A percentile compares a stretch with the other conserved stretches of the same genome.
Evolutionary conservation across 176 grass and related monocot genomes (phyloP).

Genomic region (Stipa capillata): DNA sequence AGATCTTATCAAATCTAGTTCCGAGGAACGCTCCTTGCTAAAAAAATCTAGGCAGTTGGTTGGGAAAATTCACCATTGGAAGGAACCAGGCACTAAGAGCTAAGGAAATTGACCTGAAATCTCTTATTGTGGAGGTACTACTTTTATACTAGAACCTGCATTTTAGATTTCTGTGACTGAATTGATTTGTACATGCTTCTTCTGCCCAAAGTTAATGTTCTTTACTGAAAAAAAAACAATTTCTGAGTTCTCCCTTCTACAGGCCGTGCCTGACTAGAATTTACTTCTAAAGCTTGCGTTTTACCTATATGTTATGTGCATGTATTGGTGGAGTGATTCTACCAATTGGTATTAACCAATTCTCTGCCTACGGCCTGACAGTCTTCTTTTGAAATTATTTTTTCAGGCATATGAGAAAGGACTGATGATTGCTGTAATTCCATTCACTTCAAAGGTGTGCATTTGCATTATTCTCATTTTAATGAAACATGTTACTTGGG

Average conservation of each 20-base stretch:
- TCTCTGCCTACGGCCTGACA: neutral
- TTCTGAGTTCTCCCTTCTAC: neutral
- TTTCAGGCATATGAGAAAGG: slow-evolving; percentile 66
- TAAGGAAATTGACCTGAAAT: slow-evolving; percentile 69
- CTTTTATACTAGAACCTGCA: neutral
- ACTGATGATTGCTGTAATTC: slow-evolving; percentile 73
- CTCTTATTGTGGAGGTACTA: slow-evolving; percentile 60
- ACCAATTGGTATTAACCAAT: neutral
- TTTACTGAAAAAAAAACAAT: neutral
- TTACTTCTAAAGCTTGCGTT: neutral
- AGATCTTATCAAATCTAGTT: slow-evolving; percentile 67
- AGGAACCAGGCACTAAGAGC: slow-evolving; percentile 53
- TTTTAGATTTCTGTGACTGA: neutral
- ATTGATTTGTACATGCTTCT: neutral
- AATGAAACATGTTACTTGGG: neutral
- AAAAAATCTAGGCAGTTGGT: slow-evolving; percentile 79
- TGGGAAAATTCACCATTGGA: slow-evolving; percentile 73
- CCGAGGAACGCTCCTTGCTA: slow-evolving; percentile 64
- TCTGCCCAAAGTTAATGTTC: neutral
- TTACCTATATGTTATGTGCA: neutral
- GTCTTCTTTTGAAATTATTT: slow-evolving; percentile 11
- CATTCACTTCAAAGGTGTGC: slow-evolving; percentile 70
- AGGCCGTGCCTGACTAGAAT: neutral
- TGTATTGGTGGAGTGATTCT: neutral
- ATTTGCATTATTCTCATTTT: neutral